Evolutionary conservation across 164 flowering plant species (phyloP), one percentile per base, ranked within the genome.

Genomic region (Brasenia schreberi): DNA sequence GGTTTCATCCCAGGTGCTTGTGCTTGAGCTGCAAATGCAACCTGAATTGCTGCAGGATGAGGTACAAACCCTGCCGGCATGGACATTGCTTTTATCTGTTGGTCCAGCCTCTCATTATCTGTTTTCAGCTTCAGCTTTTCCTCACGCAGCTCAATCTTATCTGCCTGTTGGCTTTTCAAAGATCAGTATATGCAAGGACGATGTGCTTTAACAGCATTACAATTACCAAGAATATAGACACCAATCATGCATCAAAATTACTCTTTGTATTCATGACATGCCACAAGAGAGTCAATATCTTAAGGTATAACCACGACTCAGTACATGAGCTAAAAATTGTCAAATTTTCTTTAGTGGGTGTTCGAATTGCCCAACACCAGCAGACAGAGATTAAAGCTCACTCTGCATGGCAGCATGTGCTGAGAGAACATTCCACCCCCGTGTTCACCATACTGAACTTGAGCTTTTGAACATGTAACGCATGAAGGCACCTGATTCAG

Each of bases 111-210:
- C 56, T 93, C 98, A 69, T 90, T 90, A 77, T 90, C 90, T 7
- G 80, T 73, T 79, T 90, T 92, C 5, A 90, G 78, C 82, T 85
- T 83, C 74, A 83, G 90, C 77, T 92, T 92, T 80, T 92, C 96
- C 66, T 92, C 95, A 27, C 95, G 95, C 63, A 89, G 88, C 79
- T 92, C 98, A 72, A 81, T 92, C 75, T 92, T 92, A 81, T 90
- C 96, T 23, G 76, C 72, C 98, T 92, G 68, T 18, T 7, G 60
- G 18, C 18, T 12, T 58, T 12, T 12, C 17, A 14, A 58, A 58
- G 60, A 58, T 58, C 16, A 58, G 60, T 14, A 58, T 58, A 33
- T 33, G 39, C 39, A 33, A 33, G 52, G 4, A 14, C 27, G 33
- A 44, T 53, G 23, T 14, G 58, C 18, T 44, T 23, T 18, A 63